Evolutionary conservation across 257 asterid species (phyloP), one percentile per base, ranked within the genome.

Genomic region (Ocimum tenuiflorum): DNA sequence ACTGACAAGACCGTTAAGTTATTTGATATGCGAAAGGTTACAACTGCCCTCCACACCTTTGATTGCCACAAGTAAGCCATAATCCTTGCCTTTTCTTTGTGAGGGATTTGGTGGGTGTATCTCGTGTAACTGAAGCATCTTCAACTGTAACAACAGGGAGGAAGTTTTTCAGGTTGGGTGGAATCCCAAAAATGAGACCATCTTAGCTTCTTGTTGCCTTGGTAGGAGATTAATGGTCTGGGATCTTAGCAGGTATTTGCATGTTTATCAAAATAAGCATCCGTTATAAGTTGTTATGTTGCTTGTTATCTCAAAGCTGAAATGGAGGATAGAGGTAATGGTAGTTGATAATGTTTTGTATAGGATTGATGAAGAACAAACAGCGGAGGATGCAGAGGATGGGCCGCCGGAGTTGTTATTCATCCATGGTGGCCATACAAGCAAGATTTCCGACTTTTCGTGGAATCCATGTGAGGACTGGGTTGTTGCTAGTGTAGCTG

Each of bases 121-220:
- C 51, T 56, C 51, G 46, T 56, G 48, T 55, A 68, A 59, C 56
- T 19, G 35, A 42, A 22, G 51, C 22, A 72, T 14, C 33, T 63
- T 48, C 43, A 18, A n/a, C n/a, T n/a, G n/a, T n/a, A n/a, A n/a
- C n/a, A n/a, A 68, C 78, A 91, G 97, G 82, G 96, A 91, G 86
- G 98, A 87, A 73, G 98, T 91, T 65, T 89, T 91, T 83, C 98
- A 91, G 75, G 96, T 91, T 56, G 97, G 97, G n/a, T 91, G 98
- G 98, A 91, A 85, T 75, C 98, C 95, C 3, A 89, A 91, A 81
- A 85, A 84, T 10, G 98, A 91, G 83, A 89, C 97, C 49, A 76
- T 91, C 78, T 79, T 91, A 71, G 96, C 96, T 64, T 91, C 98
- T 75, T 91, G 95, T 60, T 91, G 98, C 71, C 95, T 89, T 49